Conservation (phyloP, 2,329 filamentous ascomycete genomes). For the Colletotrichum chrysophilum region DNA sequence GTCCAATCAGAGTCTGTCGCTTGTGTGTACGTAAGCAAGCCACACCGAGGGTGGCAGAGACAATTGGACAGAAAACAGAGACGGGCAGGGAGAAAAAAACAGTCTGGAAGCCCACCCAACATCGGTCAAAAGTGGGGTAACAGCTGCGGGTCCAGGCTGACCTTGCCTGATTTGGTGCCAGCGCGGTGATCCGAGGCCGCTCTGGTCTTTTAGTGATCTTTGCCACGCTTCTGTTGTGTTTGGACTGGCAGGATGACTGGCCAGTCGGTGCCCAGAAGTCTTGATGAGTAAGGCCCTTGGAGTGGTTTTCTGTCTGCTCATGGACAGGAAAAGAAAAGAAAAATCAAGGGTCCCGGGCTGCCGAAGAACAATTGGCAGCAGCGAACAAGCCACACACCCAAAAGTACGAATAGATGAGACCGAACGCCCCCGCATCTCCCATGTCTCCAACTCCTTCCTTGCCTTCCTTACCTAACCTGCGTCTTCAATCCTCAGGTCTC, state of each 20-base stretch:
- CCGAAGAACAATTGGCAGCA: background rate
- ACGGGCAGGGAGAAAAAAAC: background rate
- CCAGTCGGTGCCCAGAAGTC: background rate
- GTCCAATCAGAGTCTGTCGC: background rate
- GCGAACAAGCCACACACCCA: background rate
- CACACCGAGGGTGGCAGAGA: background rate
- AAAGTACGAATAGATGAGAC: background rate
- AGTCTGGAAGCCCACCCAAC: conserved; percentile 5
- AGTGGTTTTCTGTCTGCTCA: background rate
- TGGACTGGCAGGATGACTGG: background rate
- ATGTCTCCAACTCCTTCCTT: background rate
- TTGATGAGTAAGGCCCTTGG: background rate
- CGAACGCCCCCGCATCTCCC: conserved; percentile 1
- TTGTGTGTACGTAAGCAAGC: background rate
- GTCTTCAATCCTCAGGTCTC: background rate
- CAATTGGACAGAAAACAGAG: background rate
- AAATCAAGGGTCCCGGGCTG: background rate
- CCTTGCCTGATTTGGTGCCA: background rate
- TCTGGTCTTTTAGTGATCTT: background rate
- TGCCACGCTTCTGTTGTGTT: background rate
- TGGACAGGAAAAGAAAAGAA: background rate
- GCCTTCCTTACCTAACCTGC: background rate
- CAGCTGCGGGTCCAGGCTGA: background rate
- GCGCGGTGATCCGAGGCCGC: background rate
- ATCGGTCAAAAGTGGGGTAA: background rate